phyloP scores from a whole-genome alignment of 2,329 filamentous ascomycete genomes.

The Pleoardoris graminearum region DNA sequence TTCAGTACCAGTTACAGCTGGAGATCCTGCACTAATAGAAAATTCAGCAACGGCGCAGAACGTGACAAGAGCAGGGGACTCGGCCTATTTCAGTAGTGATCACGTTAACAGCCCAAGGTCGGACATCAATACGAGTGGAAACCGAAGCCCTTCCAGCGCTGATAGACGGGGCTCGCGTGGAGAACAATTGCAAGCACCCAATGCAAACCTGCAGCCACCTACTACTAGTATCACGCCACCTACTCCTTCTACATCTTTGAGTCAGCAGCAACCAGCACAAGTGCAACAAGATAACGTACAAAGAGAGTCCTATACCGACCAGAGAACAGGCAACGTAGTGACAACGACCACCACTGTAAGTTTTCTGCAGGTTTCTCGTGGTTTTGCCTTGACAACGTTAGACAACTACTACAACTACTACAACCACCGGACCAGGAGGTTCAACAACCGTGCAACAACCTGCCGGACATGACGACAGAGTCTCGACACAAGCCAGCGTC shows the following conservation, averaged over 20 bases:
- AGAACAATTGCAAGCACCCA: constrained; percentile 28
- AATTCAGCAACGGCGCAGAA: constrained; percentile 16
- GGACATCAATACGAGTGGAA: constrained; percentile 28
- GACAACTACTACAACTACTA: constrained; percentile 43
- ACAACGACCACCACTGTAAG: constrained; percentile 37
- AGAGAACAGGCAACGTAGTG: constrained; percentile 38
- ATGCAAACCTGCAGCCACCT: constrained; percentile 21
- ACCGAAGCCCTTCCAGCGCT: constrained; percentile 38
- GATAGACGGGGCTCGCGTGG: constrained; percentile 30
- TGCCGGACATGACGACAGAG: constrained; percentile 7
- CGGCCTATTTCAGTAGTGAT: constrained; percentile 42
- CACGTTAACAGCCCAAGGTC: constrained; percentile 22
- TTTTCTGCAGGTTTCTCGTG: background rate
- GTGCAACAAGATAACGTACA: constrained; percentile 30
- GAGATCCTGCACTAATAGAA: background rate
- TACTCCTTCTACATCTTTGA: constrained; percentile 20
- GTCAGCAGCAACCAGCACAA: constrained; percentile 7
- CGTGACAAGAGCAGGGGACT: constrained; percentile 30
- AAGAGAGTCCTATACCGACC: constrained; percentile 37
- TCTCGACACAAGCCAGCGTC: constrained; percentile 26
- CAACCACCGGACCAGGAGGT: constrained; percentile 40
- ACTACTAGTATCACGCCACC: constrained; percentile 27
- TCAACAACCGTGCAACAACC: constrained; percentile 40
- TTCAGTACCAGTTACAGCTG: constrained; percentile 2
- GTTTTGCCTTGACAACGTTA: background rate